Evolutionary conservation across 2,329 filamentous ascomycete species (phyloP), one percentile per base, ranked within the genome.

Genomic region (Exophiala sp.): DNA sequence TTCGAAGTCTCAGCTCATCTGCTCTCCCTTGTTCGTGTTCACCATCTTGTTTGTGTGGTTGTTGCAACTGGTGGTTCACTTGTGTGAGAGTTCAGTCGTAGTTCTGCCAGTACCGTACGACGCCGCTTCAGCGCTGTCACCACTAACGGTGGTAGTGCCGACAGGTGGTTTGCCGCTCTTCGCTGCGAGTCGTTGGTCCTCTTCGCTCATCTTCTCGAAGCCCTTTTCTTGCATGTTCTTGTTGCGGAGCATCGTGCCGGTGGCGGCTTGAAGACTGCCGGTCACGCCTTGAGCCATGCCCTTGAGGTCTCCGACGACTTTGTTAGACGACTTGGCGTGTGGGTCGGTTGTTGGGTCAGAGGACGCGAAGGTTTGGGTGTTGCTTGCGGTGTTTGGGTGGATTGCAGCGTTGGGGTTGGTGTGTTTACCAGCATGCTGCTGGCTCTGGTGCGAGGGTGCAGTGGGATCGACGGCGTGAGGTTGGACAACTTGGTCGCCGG

Each of bases 191-290:
- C 58, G 40, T 12, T 47, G 47, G 40, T 62, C 60, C 38, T 62
- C 60, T 4, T 52, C 47, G 12, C 46, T 47, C 60, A 62, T 62
- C 58, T 62, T 62, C 35, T 61, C 60, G 14, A 61, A 54, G 2
- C 60, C 58, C 39, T 57, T 55, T 36, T 62, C 50, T 42, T 50
- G 50, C 55, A 62, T 57, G 33, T 43, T 36, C 47, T 62, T 53
- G 34, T 61, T 60, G 2, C 60, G 38, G 12, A 61, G 33, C 21
- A 52, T 33, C 10, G 58, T 54, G 9, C 60, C 60, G 14, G 56
- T 50, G 7, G 60, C 58, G 11, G 58, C 60, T 35, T 61, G 58
- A 10, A 62, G 8, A 10, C 42, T 48, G 3, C 60, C 60, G 2
- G 51, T 38, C 10, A 60, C 57, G 8, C 60, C 60, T 32, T 59